Evolutionary conservation across 306 rosid species (phyloP), one percentile per base, ranked within the genome.

Genomic region (Carpinus viminea): DNA sequence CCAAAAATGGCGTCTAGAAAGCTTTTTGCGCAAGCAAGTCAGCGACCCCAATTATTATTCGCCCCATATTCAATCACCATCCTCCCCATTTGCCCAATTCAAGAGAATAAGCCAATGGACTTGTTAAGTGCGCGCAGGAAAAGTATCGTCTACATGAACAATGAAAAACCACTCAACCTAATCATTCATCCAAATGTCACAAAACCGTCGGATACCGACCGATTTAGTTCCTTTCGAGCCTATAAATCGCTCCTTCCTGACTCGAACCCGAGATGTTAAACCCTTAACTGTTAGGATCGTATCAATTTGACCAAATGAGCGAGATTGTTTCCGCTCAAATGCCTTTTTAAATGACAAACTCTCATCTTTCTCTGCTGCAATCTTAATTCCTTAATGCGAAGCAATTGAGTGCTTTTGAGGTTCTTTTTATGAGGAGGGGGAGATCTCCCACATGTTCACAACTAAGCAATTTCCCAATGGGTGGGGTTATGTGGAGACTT

Each of bases 361-460:
- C 3, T 31, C 34, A 17, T 38, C n/a, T 18, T 41, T 20, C 72
- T 38, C 48, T 41, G 12, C 72, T 66, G 43, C 18, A 17, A 18
- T 12, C 72, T 66, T 24, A 24, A 24, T 24, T 36, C 21, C 72
- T 18, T 7, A 16, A 66, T 66, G 43, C 24, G 12, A 18, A 36
- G 50, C 71, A 36, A 38, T 57, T 45, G 8, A 57, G 17, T 26
- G 2, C 20, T 21, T n/a, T 47, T 70, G 71, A 31, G 24, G 5
- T 62, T 48, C 28, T 43, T 9, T 9, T 57, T 62, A 66, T 46
- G 59, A 77, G 78, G 72, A 51, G 60, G 62, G 16, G 64, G 71
- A 73, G 75, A 70, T 54, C 43, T 38, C 74, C 81, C 87, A 80
- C 87, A 68, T 80, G 91, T 69, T 77, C 85, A 60, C 36, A 78